Evolutionary conservation across 768 basidiomycete genomes (phyloP), one percentile per base, ranked within the genome.

Genomic region (Kwoniella pini): DNA sequence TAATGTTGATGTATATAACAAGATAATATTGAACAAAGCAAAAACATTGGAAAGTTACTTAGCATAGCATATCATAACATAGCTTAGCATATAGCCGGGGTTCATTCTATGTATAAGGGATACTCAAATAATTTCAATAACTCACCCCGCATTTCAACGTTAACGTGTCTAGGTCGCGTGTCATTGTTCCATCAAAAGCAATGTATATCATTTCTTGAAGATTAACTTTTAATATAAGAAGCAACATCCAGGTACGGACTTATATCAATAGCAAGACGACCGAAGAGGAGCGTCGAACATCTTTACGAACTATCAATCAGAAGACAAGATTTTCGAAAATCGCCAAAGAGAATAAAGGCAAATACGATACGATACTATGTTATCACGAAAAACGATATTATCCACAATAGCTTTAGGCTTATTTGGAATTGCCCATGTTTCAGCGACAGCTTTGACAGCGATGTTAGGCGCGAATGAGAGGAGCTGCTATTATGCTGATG

Each of bases 401-500:
- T 40, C 57, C 13, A 21, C 48, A 1, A 21, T 54, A 5, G 19
- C 43, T 3, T 10, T 54, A 30, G 59, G 43, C 11, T 12, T 54
- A 21, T 36, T 54, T 27, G 44, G 49, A 17, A 46, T 46, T 11
- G 59, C 49, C n/a, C 36, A 44, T 9, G 64, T 67, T 0, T 42
- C 51, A 30, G 75, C 72, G 6, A 77, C 77, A 17, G 79, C 79
- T 11, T 61, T 80, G 54, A 80, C 79, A 6, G 68, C 76, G 15
- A 74, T 76, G 59, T 52, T 80, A 31, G 70, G 56, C 2, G 75
- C 79, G 3, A 77, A 77, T 59, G 80, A 81, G 62, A 67, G 79
- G 46, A 75, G 76, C 9, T 99, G 96, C 79, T 98, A 96, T 80
- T 97, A 90, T 70, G 90, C 92, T 5, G 91, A 94, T 75, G 94